Evolutionary conservation across 2,329 filamentous ascomycete species (phyloP), one percentile per base, ranked within the genome.

Genomic region (Graphium sp.): DNA sequence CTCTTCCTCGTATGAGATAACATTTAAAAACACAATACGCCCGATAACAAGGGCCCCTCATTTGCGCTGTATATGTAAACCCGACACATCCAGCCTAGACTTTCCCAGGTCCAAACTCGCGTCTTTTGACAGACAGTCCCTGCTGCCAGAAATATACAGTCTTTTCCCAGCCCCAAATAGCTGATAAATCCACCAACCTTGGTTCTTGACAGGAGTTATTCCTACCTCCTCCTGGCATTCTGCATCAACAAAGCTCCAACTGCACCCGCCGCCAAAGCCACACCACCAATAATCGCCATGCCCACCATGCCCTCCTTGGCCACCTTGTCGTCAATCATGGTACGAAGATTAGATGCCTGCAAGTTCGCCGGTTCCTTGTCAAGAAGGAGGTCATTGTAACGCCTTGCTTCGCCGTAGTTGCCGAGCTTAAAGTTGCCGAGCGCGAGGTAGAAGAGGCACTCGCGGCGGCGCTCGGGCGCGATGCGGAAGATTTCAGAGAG

Each of bases 371-470:
- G 83, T 57, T 98, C 89, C 49, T 87, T 77, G 36, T 94, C 83
- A 30, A 95, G 56, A 35, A 98, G 61, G 28, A 87, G 64, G 46
- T 95, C 87, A 52, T 98, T 98, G 58, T 95, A 95, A 47, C 82
- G 69, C 45, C 87, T 68, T 34, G 87, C 87, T 49, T 98, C 89
- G 35, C 76, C 84, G 53, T 94, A 98, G 64, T 94, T 95, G 36
- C 85, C 87, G 26, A 98, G 72, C 62, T 95, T 95, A 69, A 87
- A 95, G 63, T 95, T 93, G 37, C 89, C 89, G 18, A 98, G 70
- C 16, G 83, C 89, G 30, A 98, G 74, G 56, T 98, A 98, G 63
- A 94, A 98, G 35, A 98, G 79, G 48, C 89, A 98, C 66, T 98
- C 89, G 46, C 89, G 77, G 47, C 89, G 77, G 42, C 89, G 81